Evolutionary conservation across 2,329 filamentous ascomycete genomes (phyloP).

Genomic region (Exutisphaerella laricina): DNA sequence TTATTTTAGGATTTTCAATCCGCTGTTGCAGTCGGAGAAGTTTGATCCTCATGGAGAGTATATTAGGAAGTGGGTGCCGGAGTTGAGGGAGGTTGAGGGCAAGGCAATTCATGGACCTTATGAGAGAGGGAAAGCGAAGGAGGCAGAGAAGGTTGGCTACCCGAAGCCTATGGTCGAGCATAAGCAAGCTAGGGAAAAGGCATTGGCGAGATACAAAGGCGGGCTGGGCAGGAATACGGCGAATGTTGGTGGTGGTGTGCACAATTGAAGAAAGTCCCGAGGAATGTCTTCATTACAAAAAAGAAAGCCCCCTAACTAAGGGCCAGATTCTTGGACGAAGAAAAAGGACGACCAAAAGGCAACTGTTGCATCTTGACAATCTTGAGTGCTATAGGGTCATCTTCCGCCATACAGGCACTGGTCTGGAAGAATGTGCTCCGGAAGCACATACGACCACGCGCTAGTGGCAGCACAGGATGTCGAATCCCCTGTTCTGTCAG

Average conservation of each 20-base stretch:
- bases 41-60: slow-evolving; percentile 76
- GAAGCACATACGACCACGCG: too few species aligned
- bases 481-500: too few species aligned
- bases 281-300: too few species aligned
- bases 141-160: slow-evolving; percentile 64
- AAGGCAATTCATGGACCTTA: slow-evolving; percentile 80
- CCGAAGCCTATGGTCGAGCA: slow-evolving; percentile 71
- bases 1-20: slow-evolving; percentile 89
- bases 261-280: too few species aligned
- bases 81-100: slow-evolving; percentile 58
- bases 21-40: slow-evolving; percentile 75
- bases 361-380: too few species aligned
- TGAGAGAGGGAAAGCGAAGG: slow-evolving; percentile 52
- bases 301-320: too few species aligned
- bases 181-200: slow-evolving; percentile 60
- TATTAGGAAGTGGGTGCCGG: slow-evolving; percentile 76
- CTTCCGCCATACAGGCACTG: too few species aligned
- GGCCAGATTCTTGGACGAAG: too few species aligned
- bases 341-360: too few species aligned
- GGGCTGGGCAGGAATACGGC: slow-evolving; percentile 52
- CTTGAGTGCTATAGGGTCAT: too few species aligned
- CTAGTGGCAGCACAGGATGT: too few species aligned
- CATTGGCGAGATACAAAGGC: slow-evolving; percentile 64
- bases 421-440: too few species aligned
- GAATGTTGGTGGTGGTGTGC: slow-evolving; percentile 31